Percentiles rank a stretch among this genome's conserved stretches.
phyloP scores from a whole-genome alignment of 306 rosid species.

The Fragaria iinumae region DNA sequence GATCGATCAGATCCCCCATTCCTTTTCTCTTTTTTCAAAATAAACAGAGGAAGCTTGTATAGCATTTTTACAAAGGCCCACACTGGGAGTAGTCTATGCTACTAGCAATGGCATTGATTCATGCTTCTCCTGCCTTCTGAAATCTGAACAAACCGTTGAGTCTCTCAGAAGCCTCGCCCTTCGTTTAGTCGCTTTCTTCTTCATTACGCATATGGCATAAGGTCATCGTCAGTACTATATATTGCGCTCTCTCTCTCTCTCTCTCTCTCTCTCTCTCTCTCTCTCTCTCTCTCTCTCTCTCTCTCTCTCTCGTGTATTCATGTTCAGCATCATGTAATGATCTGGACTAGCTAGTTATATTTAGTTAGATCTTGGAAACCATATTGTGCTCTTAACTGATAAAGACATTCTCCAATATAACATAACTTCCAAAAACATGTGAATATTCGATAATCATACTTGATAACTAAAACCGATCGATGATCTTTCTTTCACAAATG shows the following conservation, averaged over 20 bases:
- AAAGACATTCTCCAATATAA: too few species aligned
- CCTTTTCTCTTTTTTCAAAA: background rate
- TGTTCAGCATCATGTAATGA: background rate
- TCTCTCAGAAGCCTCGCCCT: background rate
- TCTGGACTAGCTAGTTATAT: background rate
- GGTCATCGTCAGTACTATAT: background rate
- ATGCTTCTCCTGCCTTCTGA: slow-evolving; percentile 1
- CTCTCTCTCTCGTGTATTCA: slow-evolving; percentile 1
- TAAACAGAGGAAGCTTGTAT: background rate
- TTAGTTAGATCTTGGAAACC: background rate
- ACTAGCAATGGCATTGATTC: background rate
- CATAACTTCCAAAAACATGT: too few species aligned
- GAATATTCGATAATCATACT: too few species aligned
- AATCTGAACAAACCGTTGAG: slow-evolving; percentile 25
- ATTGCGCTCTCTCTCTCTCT: background rate
- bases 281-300: background rate
- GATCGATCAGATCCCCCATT: slow-evolving; percentile 1
- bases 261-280: slow-evolving; percentile 1
- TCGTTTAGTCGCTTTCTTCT: background rate
- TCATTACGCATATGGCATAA: slow-evolving; percentile 1
- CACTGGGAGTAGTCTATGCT: background rate
- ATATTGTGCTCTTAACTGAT: too few species aligned
- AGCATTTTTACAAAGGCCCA: background rate
- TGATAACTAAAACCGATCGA: too few species aligned
- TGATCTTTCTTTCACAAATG: too few species aligned